Evolutionary conservation across 305 asterid genomes (phyloP), one percentile per base, ranked within the genome.

Genomic region (Solanum hybrid): DNA sequence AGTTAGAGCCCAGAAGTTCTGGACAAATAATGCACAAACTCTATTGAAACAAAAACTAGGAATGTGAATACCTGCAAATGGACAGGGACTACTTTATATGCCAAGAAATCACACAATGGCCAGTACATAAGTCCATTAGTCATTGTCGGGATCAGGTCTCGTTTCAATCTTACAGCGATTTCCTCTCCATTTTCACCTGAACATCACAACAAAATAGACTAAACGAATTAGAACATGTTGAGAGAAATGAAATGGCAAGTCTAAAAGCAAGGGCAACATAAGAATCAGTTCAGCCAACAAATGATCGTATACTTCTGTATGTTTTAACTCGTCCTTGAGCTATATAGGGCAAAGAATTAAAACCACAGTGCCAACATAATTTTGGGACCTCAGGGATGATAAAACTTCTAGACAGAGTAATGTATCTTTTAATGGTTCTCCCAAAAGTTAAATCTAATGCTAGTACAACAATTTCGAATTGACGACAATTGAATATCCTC

Each of bases 21-120:
- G 22, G 86, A 36, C 34, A n/a, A n/a, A n/a, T n/a, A n/a, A n/a
- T n/a, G n/a, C 80, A 75, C 24, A 75, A 31, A 1, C 37, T 31
- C n/a, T 4, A 33, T 7, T 35, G n/a, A 80, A 80, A 14, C 34
- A 39, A 77, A 80, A 12, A 24, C n/a, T 24, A 37, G 69, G 5
- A 39, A 57, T 11, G 29, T 16, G 22, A 26, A 46, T 92, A 97
- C 99, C 98, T 95, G 98, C 57, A 97, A 94, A 93, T 94, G 98
- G 89, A 97, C 96, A 11, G 99, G 99, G 91, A 97, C 86, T 91
- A 93, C 86, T 94, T 94, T 97, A 95, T 90, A 96, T 28, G 98
- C 96, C 82, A 97, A 76, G 93, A 96, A 95, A 91, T 97, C 99
- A 86, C 99, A 97, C 10, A 95, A 13, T 16, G 99, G 99, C 99